Evolutionary conservation across 73 alveolate genomes (phyloP).

Genomic region (Symbiodinium pilosum): DNA sequence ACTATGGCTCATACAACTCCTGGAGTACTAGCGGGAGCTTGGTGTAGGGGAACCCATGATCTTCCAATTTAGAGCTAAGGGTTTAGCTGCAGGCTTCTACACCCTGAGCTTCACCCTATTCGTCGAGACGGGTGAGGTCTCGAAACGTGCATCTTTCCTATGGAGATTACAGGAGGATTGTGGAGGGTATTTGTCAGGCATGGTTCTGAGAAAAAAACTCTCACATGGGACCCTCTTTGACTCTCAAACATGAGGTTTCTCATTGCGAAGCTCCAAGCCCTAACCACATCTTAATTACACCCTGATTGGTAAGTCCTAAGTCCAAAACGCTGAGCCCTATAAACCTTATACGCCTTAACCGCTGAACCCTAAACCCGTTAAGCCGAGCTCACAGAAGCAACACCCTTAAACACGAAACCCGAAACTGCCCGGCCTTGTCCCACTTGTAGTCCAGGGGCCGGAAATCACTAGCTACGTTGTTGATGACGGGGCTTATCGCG

Average conservation of each 20-base stretch:
- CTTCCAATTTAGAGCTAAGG: no score
- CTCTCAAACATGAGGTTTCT: neutral
- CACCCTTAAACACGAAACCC: neutral
- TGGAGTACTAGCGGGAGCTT: neutral
- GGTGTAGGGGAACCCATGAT: neutral
- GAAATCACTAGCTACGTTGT: constrained; percentile 74
- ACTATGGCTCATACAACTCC: neutral
- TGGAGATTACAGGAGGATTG: no score
- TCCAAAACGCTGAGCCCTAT: neutral
- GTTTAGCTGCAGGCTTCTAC: neutral
- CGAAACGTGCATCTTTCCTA: no score
- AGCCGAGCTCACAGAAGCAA: no score
- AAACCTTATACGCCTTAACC: neutral
- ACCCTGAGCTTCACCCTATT: neutral
- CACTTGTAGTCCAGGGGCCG: constrained; percentile 64
- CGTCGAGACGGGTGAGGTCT: no score
- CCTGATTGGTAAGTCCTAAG: no score
- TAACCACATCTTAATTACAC: no score
- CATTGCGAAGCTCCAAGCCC: no score
- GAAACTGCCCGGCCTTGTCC: constrained; percentile 9
- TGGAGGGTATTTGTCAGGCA: no score
- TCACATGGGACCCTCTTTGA: no score
- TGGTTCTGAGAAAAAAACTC: no score
- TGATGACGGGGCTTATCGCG: constrained; percentile 16
- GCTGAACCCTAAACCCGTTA: neutral